Conservation (phyloP, 805 yeast species). For the Schwanniomyces occidentalis region DNA sequence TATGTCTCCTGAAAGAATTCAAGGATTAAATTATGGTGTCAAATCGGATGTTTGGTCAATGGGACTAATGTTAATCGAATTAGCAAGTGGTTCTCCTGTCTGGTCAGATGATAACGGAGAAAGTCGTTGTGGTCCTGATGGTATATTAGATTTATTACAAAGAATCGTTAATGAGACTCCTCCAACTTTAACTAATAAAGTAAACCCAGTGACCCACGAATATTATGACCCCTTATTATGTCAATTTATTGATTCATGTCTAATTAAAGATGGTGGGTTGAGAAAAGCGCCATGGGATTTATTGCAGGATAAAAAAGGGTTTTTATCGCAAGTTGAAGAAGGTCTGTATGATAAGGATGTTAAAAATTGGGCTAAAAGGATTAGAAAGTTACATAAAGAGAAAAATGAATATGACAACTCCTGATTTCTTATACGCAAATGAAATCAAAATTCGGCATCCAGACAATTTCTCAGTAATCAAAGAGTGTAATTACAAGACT, state of each 20-base stretch:
- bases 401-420: slow-evolving; percentile 10
- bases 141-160: slow-evolving; percentile 87
- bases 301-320: slow-evolving; percentile 34
- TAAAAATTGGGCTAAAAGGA: slow-evolving; percentile 41
- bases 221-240: slow-evolving; percentile 52
- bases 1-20: slow-evolving; percentile 96
- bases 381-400: slow-evolving; percentile 34
- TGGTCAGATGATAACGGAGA: slow-evolving; percentile 52
- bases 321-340: slow-evolving; percentile 29
- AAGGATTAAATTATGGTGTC: slow-evolving; percentile 91
- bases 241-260: slow-evolving; percentile 70
- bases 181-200: slow-evolving; percentile 55
- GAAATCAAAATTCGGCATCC: slow-evolving; percentile 1
- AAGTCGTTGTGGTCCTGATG: slow-evolving; percentile 59
- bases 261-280: slow-evolving; percentile 63
- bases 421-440: background rate
- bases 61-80: slow-evolving; percentile 85
- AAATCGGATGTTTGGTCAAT: slow-evolving; percentile 97
- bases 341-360: slow-evolving; percentile 38
- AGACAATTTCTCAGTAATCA: no score
- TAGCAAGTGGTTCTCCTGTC: slow-evolving; percentile 84
- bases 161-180: slow-evolving; percentile 92
- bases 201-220: slow-evolving; percentile 25
- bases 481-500: no score
- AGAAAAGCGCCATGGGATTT: slow-evolving; percentile 77